phyloP scores from a whole-genome alignment of 2,329 filamentous ascomycete species.

The Ceratocystiopsis brevicomis region DNA sequence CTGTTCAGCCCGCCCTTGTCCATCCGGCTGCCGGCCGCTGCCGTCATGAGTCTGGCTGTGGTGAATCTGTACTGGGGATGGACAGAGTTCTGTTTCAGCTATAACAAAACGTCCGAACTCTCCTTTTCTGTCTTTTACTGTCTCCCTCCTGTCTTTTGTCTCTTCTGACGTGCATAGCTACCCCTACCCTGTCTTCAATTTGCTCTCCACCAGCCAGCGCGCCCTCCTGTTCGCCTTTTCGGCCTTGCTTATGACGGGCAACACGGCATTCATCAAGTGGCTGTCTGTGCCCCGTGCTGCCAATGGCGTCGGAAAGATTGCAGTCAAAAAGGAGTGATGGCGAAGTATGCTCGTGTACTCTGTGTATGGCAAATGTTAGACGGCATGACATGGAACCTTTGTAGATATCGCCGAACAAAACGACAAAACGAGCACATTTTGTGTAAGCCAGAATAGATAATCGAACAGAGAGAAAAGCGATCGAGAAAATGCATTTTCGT shows the following conservation, averaged over 20 bases:
- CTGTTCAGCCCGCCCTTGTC: slow-evolving; percentile 58
- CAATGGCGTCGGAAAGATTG: slow-evolving; percentile 33
- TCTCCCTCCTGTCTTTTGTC: background rate
- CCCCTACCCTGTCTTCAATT: slow-evolving; percentile 67
- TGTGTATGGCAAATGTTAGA: no score
- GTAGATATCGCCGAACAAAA: no score
- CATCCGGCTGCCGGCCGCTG: slow-evolving; percentile 37
- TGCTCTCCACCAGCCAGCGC: slow-evolving; percentile 47
- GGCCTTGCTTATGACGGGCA: slow-evolving; percentile 51
- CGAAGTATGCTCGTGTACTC: no score
- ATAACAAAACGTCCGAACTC: slow-evolving; percentile 45
- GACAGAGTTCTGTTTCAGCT: slow-evolving; percentile 51
- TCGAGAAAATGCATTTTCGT: slow-evolving; percentile 15
- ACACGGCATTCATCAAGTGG: slow-evolving; percentile 50
- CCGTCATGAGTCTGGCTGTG: slow-evolving; percentile 36
- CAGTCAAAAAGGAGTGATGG: slow-evolving; percentile 18
- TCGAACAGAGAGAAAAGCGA: no score
- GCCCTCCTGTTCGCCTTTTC: slow-evolving; percentile 49
- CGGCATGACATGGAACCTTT: no score
- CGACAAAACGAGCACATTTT: no score
- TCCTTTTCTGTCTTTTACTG: background rate
- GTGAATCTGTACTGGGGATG: slow-evolving; percentile 58
- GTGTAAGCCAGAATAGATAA: no score
- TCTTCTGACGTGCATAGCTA: slow-evolving; percentile 33
- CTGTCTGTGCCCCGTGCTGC: slow-evolving; percentile 47